Percentiles rank a stretch among this genome's conserved stretches.
phyloP scores from a whole-genome alignment of 192 early-diverging fungal species.

The Anaeromyces robustus region DNA sequence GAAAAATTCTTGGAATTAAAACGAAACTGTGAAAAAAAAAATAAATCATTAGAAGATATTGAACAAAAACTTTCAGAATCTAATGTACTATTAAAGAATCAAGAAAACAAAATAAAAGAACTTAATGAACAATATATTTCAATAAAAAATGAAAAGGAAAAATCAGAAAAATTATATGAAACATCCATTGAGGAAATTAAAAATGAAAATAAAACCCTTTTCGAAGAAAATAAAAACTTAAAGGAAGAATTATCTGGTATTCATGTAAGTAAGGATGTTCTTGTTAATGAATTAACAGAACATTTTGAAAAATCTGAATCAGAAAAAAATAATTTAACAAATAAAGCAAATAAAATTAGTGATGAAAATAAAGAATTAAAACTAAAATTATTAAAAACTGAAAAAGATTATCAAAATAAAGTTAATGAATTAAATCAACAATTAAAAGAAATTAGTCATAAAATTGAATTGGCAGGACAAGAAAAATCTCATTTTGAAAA shows the following conservation, averaged over 20 bases:
- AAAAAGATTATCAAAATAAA: neutral
- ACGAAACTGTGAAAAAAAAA: neutral
- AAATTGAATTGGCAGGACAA: neutral
- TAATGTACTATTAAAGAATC: neutral
- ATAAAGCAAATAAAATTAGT: neutral
- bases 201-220: neutral
- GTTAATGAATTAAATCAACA: neutral
- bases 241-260: neutral
- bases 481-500: neutral
- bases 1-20: neutral
- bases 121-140: neutral
- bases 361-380: neutral
- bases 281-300: neutral
- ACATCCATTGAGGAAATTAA: neutral
- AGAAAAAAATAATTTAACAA: neutral
- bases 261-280: neutral
- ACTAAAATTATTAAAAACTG: neutral
- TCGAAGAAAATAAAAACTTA: neutral
- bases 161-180: neutral
- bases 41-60: neutral
- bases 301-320: neutral
- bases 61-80: neutral
- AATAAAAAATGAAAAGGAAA: neutral
- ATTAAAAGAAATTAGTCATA: neutral
- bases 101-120: neutral